Conservation (phyloP, 257 asterid genomes). For the Dorcoceras hygrometricum region DNA sequence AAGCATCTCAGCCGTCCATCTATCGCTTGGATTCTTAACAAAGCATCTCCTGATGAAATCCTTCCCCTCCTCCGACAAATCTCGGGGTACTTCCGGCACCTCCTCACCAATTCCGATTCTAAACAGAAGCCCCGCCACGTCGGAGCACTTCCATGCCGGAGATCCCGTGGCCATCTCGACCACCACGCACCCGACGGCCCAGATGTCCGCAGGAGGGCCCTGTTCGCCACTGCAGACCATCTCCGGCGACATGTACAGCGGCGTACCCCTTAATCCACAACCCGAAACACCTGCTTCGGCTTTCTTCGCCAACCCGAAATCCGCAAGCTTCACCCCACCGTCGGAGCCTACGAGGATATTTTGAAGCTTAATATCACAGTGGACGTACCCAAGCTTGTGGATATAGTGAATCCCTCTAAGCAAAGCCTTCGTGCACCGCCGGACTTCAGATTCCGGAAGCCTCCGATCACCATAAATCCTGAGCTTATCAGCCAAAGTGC, state of each 20-base stretch:
- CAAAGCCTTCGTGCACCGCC: conserved; percentile 33
- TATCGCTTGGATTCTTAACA: conserved; percentile 31
- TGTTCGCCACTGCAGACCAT: conserved; percentile 35
- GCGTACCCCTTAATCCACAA: conserved; percentile 41
- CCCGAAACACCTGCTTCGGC: not conserved
- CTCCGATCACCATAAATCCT: conserved; percentile 6
- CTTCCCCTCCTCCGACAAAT: conserved; percentile 35
- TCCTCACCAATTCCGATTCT: conserved; percentile 36
- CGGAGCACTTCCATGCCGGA: conserved; percentile 41
- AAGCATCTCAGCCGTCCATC: conserved; percentile 67
- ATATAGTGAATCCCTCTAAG: conserved; percentile 34
- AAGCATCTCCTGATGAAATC: conserved; percentile 38
- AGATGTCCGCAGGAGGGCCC: conserved; percentile 41
- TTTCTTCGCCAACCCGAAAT: conserved; percentile 49
- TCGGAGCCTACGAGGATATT: conserved; percentile 34
- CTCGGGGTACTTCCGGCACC: conserved; percentile 32
- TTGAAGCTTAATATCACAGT: conserved; percentile 52
- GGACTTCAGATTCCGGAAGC: conserved; percentile 34
- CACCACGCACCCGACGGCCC: conserved; percentile 45
- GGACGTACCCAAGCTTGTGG: conserved; percentile 46
- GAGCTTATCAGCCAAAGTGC: conserved; percentile 33
- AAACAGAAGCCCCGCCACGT: conserved; percentile 31
- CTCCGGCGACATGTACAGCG: conserved; percentile 49
- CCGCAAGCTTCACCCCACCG: conserved; percentile 35
- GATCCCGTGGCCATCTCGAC: conserved; percentile 36